Conservation (phyloP, 1,139 yeast genomes). For the Pichia cactophila region DNA sequence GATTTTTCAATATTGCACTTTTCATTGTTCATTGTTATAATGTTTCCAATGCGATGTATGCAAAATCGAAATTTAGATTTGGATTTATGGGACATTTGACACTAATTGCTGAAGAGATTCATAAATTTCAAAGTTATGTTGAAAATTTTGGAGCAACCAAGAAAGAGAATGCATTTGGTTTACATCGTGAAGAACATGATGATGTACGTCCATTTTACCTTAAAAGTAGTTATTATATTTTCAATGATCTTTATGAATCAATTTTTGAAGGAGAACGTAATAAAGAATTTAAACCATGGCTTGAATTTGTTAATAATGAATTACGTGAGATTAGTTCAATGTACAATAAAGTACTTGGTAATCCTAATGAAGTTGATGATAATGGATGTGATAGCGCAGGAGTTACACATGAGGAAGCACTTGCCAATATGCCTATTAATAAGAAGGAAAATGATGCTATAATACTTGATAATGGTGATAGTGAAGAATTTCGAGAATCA, state of each 20-base stretch:
- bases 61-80: slow-evolving; percentile 50
- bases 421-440: slow-evolving; percentile 13
- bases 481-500: slow-evolving; percentile 14
- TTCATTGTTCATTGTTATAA: slow-evolving; percentile 43
- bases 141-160: slow-evolving; percentile 28
- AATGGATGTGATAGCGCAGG: slow-evolving; percentile 5
- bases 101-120: slow-evolving; percentile 91
- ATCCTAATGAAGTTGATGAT: slow-evolving; percentile 32
- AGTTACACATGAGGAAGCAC: slow-evolving; percentile 9
- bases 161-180: slow-evolving; percentile 26
- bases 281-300: slow-evolving; percentile 46
- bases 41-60: slow-evolving; percentile 54
- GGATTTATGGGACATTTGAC: slow-evolving; percentile 98
- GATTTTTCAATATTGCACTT: slow-evolving; percentile 27
- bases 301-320: slow-evolving; percentile 70
- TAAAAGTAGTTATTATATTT: slow-evolving; percentile 26
- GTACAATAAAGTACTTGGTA: slow-evolving; percentile 90
- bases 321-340: slow-evolving; percentile 84
- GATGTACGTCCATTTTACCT: slow-evolving; percentile 22
- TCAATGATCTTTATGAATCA: slow-evolving; percentile 25
- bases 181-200: slow-evolving; percentile 25
- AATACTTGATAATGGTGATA: slow-evolving; percentile 29
- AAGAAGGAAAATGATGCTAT: slow-evolving; percentile 21
- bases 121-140: slow-evolving; percentile 55
- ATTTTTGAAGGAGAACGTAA: slow-evolving; percentile 26